Conservation (phyloP, 495 filamentous ascomycete genomes). For the Penicillium antarcticum region DNA sequence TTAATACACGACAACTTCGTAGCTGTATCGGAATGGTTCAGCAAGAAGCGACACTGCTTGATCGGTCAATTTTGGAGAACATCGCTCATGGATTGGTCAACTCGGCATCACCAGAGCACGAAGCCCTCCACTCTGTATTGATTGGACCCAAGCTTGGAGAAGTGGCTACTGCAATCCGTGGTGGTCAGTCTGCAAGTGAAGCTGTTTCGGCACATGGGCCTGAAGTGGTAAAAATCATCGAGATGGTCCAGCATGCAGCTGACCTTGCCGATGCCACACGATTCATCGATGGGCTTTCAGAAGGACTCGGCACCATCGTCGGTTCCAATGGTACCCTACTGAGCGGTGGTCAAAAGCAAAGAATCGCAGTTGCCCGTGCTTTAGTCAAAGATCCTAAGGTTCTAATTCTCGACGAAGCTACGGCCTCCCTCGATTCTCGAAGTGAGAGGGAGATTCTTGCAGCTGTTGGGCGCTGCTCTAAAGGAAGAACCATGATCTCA, state of each 20-base stretch:
- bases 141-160: no score
- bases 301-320: constrained; percentile 46
- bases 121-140: no score
- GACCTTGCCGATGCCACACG: constrained; percentile 29
- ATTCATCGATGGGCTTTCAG: constrained; percentile 40
- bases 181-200: no score
- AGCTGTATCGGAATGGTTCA: constrained; percentile 57
- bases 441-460: constrained; percentile 45
- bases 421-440: constrained; percentile 48
- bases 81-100: constrained; percentile 49
- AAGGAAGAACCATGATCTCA: constrained; percentile 35
- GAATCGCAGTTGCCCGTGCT: constrained; percentile 61
- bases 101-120: no score
- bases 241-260: constrained; percentile 27
- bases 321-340: constrained; percentile 52
- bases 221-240: no score
- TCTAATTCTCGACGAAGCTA: constrained; percentile 79
- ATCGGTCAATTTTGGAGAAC: constrained; percentile 63
- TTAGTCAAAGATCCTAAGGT: constrained; percentile 72
- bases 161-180: no score
- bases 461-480: constrained; percentile 36
- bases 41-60: constrained; percentile 61
- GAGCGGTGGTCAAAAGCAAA: constrained; percentile 58
- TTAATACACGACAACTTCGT: constrained; percentile 54
- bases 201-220: no score